Conservation (phyloP, 176 grass and related monocot species). For the Cenchrus purpureus region DNA sequence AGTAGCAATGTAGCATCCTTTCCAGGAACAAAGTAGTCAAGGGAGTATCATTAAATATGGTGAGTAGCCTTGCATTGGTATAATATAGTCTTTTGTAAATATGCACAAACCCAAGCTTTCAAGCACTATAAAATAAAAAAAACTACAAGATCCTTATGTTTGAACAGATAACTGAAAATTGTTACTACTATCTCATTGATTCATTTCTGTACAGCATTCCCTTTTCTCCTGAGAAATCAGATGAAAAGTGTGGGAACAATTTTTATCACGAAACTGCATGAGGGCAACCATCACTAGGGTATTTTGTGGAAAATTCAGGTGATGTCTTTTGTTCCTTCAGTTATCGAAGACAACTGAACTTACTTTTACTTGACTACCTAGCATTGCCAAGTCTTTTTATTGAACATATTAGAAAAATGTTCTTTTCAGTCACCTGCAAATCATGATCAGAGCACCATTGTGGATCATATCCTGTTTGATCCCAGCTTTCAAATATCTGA, state of each 20-base stretch:
- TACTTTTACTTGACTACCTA: slow-evolving; percentile 25
- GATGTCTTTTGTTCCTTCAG: slow-evolving; percentile 11
- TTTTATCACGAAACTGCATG: slow-evolving; percentile 18
- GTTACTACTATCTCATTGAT: slow-evolving; percentile 5
- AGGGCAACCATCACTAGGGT: neutral
- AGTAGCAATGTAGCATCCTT: neutral
- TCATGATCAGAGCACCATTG: slow-evolving; percentile 87
- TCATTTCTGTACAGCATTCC: slow-evolving; percentile 12
- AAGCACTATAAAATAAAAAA: slow-evolving; percentile 23
- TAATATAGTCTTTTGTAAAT: slow-evolving; percentile 2
- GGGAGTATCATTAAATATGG: neutral
- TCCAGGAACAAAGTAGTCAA: neutral
- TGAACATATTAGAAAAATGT: slow-evolving; percentile 16
- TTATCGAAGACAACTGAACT: neutral
- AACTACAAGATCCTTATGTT: slow-evolving; percentile 18
- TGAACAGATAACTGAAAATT: slow-evolving; percentile 25
- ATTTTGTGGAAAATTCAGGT: slow-evolving; percentile 32
- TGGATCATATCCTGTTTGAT: slow-evolving; percentile 82
- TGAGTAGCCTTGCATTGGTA: neutral
- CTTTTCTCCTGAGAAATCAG: slow-evolving; percentile 28
- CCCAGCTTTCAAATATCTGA: slow-evolving; percentile 95
- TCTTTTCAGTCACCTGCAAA: slow-evolving; percentile 65
- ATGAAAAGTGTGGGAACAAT: neutral
- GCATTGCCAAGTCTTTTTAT: slow-evolving; percentile 5
- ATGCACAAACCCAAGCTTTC: slow-evolving; percentile 13